A percentile compares a stretch with the other conserved stretches of the same genome.
Evolutionary conservation across 2,329 filamentous ascomycete species (phyloP).

Genomic region (Diaporthe citriasiana): DNA sequence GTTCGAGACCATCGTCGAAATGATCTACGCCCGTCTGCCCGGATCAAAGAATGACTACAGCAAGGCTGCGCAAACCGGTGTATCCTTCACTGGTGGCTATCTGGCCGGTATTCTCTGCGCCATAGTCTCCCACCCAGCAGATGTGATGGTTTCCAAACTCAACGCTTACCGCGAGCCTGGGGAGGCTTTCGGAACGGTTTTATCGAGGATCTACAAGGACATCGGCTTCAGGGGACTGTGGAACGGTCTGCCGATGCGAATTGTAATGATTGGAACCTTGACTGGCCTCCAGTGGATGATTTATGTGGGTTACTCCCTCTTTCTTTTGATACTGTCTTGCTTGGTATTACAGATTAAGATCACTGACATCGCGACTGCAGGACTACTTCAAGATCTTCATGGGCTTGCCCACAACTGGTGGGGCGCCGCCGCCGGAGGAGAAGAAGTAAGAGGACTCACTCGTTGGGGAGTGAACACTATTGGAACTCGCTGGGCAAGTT

Average conservation of each 20-base stretch:
- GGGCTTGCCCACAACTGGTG: conserved; percentile 87
- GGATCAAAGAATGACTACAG: conserved; percentile 84
- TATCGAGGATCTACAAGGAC: conserved; percentile 85
- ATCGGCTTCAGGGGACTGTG: conserved; percentile 91
- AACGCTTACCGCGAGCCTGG: conserved; percentile 83
- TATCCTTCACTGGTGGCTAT: conserved; percentile 88
- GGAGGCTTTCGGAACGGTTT: conserved; percentile 83
- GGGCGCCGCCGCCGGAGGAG: conserved; percentile 66
- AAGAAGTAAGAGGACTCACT: conserved; percentile 58
- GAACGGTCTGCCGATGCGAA: conserved; percentile 88
- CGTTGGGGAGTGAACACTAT: no score
- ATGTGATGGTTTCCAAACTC: conserved; percentile 94
- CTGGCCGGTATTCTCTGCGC: conserved; percentile 91
- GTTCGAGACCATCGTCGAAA: conserved; percentile 89
- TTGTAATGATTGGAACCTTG: conserved; percentile 89
- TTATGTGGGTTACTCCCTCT: conserved; percentile 69
- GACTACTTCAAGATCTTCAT: conserved; percentile 94
- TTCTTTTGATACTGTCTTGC: not conserved
- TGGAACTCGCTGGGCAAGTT: not conserved
- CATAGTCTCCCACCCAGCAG: conserved; percentile 82
- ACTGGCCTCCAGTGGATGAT: conserved; percentile 96
- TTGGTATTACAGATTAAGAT: not conserved
- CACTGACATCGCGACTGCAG: conserved; percentile 54
- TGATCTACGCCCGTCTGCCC: conserved; percentile 84
- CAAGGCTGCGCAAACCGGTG: conserved; percentile 85